Conservation (phyloP, 2,329 filamentous ascomycete species). For the Epichloe amarillans region DNA sequence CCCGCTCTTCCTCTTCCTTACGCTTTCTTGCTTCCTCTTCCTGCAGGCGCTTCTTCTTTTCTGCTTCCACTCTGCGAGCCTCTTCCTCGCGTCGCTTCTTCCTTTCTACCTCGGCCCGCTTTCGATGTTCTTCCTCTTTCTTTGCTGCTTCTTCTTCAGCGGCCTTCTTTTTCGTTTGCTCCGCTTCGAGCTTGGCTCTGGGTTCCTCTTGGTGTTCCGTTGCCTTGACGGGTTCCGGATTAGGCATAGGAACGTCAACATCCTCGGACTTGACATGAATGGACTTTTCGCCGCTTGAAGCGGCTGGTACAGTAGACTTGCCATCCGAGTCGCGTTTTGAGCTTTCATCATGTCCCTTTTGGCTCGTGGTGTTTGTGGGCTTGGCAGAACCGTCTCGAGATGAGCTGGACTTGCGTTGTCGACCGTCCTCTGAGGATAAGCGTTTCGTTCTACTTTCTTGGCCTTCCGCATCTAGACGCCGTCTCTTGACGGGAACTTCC, state of each 20-base stretch:
- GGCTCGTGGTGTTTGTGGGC: conserved; percentile 17
- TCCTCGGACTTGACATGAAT: conserved; percentile 48
- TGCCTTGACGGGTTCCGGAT: conserved; percentile 24
- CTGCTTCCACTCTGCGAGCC: conserved; percentile 19
- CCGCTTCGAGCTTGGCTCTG: conserved; percentile 14
- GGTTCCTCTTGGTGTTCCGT: conserved; percentile 10
- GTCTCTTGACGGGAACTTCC: conserved; percentile 40
- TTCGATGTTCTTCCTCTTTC: conserved; percentile 16
- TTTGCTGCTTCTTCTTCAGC: conserved; percentile 22
- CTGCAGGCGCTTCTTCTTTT: conserved; percentile 18
- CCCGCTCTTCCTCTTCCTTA: conserved; percentile 17
- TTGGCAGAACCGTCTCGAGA: conserved; percentile 27
- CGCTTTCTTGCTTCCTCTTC: conserved; percentile 22
- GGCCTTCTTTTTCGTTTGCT: conserved; percentile 17
- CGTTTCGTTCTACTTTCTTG: conserved; percentile 36
- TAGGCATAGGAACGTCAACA: conserved; percentile 41
- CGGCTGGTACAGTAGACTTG: conserved; percentile 28
- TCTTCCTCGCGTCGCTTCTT: conserved; percentile 22
- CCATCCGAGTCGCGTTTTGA: conserved; percentile 18
- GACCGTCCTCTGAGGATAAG: conserved; percentile 31
- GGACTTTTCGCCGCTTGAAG: conserved; percentile 28
- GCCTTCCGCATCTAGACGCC: conserved; percentile 40
- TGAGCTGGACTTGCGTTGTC: conserved; percentile 27
- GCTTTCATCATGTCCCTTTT: conserved; percentile 31
- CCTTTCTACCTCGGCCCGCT: conserved; percentile 20